These are phyloP conservation scores for Cladosporium sp. DNA, from an alignment of 2,329 filamentous ascomycete species.

Conservation along the genomic window DNA sequence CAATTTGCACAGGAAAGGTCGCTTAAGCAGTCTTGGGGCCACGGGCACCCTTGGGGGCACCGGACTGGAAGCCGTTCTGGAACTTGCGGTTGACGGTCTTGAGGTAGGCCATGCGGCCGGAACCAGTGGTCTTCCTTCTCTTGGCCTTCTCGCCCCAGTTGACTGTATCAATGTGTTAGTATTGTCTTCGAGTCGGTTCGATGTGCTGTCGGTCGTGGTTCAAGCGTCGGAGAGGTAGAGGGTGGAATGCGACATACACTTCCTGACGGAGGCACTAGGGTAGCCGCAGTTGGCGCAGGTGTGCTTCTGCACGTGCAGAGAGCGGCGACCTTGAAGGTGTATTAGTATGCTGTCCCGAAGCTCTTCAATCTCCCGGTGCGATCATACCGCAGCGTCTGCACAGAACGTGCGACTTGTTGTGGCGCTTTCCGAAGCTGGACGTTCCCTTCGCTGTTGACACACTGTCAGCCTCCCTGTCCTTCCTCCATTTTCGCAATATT, in stretches of 20 bases:
- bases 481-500: slow-evolving; percentile 2
- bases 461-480: slow-evolving; percentile 39
- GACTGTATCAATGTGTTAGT: slow-evolving; percentile 53
- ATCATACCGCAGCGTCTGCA: slow-evolving; percentile 96
- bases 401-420: slow-evolving; percentile 97
- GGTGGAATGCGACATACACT: slow-evolving; percentile 69
- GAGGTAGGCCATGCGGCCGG: slow-evolving; percentile 92
- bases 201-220: background rate
- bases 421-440: slow-evolving; percentile 72
- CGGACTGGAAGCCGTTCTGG: slow-evolving; percentile 96
- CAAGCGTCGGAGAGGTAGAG: slow-evolving; percentile 11
- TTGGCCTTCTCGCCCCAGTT: slow-evolving; percentile 99
- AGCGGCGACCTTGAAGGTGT: slow-evolving; percentile 69
- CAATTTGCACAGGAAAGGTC: slow-evolving; percentile 6
- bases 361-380: background rate
- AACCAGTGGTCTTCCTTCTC: slow-evolving; percentile 98
- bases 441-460: slow-evolving; percentile 62
- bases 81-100: slow-evolving; percentile 89
- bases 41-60: slow-evolving; percentile 77
- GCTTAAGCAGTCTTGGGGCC: slow-evolving; percentile 38
- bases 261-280: slow-evolving; percentile 92
- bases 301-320: slow-evolving; percentile 99
- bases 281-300: slow-evolving; percentile 95
- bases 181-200: background rate
- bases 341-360: slow-evolving; percentile 22